Percentiles rank a stretch among this genome's conserved stretches.
Evolutionary conservation across 352 stramenopile genomes (phyloP).

Genomic region (Pythium vanterpoolii): DNA sequence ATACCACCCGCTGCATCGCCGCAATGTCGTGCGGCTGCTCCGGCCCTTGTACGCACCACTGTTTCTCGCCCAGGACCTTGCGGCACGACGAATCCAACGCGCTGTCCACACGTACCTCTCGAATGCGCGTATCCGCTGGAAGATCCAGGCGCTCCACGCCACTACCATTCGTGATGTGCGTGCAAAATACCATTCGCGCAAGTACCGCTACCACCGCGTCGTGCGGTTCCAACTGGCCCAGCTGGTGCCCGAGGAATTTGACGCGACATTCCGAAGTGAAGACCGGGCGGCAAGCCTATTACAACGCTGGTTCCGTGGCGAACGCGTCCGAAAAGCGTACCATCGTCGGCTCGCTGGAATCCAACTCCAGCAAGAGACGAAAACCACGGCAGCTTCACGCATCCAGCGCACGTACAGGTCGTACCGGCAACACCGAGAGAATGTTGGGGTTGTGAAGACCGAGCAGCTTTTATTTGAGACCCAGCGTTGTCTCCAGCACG

Average conservation of each 20-base stretch:
- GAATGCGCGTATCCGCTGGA: constrained; percentile 44
- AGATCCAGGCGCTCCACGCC: constrained; percentile 26
- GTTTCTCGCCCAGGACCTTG: constrained; percentile 59
- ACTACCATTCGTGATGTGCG: constrained; percentile 44
- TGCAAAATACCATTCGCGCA: constrained; percentile 55
- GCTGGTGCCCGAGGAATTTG: constrained; percentile 44
- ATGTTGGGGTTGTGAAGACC: neutral
- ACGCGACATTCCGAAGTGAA: constrained; percentile 40
- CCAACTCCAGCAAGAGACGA: constrained; percentile 5
- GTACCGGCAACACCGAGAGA: neutral
- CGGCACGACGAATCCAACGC: constrained; percentile 46
- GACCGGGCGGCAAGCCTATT: constrained; percentile 31
- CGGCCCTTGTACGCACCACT: constrained; percentile 43
- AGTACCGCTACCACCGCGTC: constrained; percentile 62
- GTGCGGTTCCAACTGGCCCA: constrained; percentile 45
- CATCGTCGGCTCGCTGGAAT: constrained; percentile 17
- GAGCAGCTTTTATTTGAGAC: constrained; percentile 40
- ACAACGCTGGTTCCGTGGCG: constrained; percentile 50
- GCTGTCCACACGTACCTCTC: constrained; percentile 35
- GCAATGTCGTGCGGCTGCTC: constrained; percentile 33
- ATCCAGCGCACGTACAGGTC: constrained; percentile 20
- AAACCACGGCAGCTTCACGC: constrained; percentile 11
- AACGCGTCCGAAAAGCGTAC: constrained; percentile 32
- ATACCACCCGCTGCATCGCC: constrained; percentile 37
- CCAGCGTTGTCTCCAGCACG: constrained; percentile 29